These are phyloP conservation scores for Calonectria multiphialidica DNA, from an alignment of 2,329 filamentous ascomycete species.

Conservation along the genomic window DNA sequence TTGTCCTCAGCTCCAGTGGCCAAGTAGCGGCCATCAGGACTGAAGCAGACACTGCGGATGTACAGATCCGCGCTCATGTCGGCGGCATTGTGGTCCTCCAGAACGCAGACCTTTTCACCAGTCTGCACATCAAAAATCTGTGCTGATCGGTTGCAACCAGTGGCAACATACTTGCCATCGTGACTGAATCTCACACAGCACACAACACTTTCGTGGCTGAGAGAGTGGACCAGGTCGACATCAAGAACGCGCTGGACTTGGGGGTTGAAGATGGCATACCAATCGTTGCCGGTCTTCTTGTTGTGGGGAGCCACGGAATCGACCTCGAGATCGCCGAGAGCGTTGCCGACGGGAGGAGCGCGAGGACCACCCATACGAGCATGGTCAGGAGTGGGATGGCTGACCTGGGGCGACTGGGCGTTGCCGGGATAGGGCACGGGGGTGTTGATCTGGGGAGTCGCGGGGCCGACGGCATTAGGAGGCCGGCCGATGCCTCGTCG, in stretches of 20 bases:
- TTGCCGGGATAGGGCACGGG: conserved; percentile 88
- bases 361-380: conserved; percentile 64
- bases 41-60: conserved; percentile 98
- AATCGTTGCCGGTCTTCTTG: conserved; percentile 91
- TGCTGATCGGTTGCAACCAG: conserved; percentile 98
- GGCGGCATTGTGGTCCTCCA: conserved; percentile 85
- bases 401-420: conserved; percentile 86
- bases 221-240: conserved; percentile 92
- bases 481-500: conserved; percentile 79
- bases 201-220: conserved; percentile 94
- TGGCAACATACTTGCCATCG: conserved; percentile 95
- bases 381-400: conserved; percentile 84
- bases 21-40: conserved; percentile 92
- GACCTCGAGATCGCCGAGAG: conserved; percentile 87
- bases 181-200: conserved; percentile 98
- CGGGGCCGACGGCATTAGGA: conserved; percentile 73
- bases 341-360: conserved; percentile 66
- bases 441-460: conserved; percentile 92
- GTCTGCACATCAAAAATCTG: conserved; percentile 96
- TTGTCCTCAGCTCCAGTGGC: conserved; percentile 98
- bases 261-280: conserved; percentile 98
- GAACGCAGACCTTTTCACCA: conserved; percentile 87
- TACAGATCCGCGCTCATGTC: conserved; percentile 94
- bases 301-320: conserved; percentile 86
- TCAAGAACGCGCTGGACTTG: conserved; percentile 89